These are phyloP conservation scores for Morella rubra DNA, from an alignment of 306 rosid genomes.

Conservation along the genomic window DNA sequence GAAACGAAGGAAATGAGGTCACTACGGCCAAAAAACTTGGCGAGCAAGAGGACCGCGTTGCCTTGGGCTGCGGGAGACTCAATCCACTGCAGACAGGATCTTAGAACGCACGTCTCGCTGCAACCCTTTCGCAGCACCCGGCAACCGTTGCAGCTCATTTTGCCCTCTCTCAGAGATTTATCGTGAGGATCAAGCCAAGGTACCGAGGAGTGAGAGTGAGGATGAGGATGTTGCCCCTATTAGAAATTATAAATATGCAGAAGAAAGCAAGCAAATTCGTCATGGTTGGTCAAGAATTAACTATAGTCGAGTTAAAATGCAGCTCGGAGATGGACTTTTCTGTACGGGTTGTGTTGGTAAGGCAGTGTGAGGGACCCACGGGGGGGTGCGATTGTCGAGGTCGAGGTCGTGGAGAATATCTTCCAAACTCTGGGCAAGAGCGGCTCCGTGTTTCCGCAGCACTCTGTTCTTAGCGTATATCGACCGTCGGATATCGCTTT, in stretches of 20 bases:
- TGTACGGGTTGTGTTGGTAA: background rate
- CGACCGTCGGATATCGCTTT: slow-evolving; percentile 14
- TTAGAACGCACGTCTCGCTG: slow-evolving; percentile 50
- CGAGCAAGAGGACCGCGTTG: slow-evolving; percentile 67
- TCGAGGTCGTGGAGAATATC: slow-evolving; percentile 27
- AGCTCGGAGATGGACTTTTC: slow-evolving; percentile 25
- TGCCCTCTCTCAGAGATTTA: background rate
- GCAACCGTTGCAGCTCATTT: slow-evolving; percentile 84
- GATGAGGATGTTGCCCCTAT: background rate
- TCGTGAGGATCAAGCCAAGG: background rate
- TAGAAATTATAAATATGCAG: background rate
- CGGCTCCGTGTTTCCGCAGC: slow-evolving; percentile 75
- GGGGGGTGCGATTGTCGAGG: slow-evolving; percentile 17
- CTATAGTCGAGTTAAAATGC: slow-evolving; percentile 32
- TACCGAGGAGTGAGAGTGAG: background rate
- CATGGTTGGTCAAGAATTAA: background rate
- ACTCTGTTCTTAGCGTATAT: background rate
- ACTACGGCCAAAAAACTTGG: slow-evolving; percentile 75
- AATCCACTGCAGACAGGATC: slow-evolving; percentile 62
- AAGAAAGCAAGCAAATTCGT: background rate
- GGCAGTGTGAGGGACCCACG: slow-evolving; percentile 5
- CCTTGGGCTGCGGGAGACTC: slow-evolving; percentile 58
- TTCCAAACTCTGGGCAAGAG: slow-evolving; percentile 67
- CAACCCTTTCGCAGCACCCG: slow-evolving; percentile 71
- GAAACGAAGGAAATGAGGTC: slow-evolving; percentile 63